phyloP scores from a whole-genome alignment of 805 yeast species.

The Lachancea meyersii region DNA sequence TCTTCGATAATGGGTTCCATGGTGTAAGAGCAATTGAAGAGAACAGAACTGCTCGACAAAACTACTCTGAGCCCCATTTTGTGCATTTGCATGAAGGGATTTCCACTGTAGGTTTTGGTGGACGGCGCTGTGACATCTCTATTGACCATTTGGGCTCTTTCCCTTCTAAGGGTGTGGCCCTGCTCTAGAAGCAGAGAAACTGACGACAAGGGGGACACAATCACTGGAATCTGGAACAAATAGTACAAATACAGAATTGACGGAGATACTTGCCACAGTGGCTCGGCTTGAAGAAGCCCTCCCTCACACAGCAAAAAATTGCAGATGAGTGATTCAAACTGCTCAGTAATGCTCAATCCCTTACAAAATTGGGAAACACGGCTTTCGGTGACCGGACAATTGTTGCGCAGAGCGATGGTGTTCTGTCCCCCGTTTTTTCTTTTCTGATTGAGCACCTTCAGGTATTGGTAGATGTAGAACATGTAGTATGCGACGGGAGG shows the following conservation, averaged over 20 bases:
- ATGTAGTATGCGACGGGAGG: constrained; percentile 38
- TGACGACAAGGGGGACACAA: constrained; percentile 29
- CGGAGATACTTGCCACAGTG: constrained; percentile 23
- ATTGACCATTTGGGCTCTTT: constrained; percentile 6
- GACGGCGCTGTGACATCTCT: constrained; percentile 24
- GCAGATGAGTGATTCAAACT: constrained; percentile 25
- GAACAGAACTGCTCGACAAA: constrained; percentile 26
- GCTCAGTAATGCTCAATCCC: constrained; percentile 21
- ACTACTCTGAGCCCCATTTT: constrained; percentile 26
- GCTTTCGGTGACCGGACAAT: constrained; percentile 18
- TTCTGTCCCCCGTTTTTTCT: constrained; percentile 16
- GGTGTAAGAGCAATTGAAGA: constrained; percentile 30
- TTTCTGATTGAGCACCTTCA: constrained; percentile 16
- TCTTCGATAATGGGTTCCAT: constrained; percentile 32
- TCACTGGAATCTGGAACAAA: constrained; percentile 27
- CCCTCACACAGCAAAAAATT: constrained; percentile 28
- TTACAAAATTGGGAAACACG: constrained; percentile 28
- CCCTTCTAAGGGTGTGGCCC: not conserved
- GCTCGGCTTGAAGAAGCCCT: constrained; percentile 28
- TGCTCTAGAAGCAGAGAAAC: constrained; percentile 14
- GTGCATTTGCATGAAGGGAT: constrained; percentile 29
- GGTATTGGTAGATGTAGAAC: constrained; percentile 30
- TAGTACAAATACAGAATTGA: constrained; percentile 23
- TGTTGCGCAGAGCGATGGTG: constrained; percentile 21
- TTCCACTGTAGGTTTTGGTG: constrained; percentile 18